phyloP scores from a whole-genome alignment of 345 rosid species.

The Populus euphratica region DNA sequence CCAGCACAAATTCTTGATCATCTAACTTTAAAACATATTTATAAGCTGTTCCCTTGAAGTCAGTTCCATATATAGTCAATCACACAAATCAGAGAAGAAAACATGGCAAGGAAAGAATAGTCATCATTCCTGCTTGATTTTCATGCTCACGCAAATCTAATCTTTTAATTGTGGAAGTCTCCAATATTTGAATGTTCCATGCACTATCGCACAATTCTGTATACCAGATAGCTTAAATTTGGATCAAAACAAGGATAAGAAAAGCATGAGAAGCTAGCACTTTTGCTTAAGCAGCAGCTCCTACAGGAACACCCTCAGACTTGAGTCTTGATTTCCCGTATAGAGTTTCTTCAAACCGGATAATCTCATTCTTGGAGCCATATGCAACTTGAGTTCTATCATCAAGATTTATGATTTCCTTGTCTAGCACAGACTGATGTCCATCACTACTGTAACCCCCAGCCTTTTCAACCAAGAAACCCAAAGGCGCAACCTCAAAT shows the following conservation, averaged over 20 bases:
- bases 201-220: constrained; percentile 1
- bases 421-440: constrained; percentile 60
- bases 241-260: background rate
- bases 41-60: background rate
- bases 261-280: background rate
- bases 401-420: constrained; percentile 60
- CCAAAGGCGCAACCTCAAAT: constrained; percentile 89
- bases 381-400: constrained; percentile 97
- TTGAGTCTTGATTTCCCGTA: constrained; percentile 86
- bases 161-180: background rate
- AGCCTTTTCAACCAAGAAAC: constrained; percentile 75
- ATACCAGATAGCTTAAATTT: background rate
- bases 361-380: constrained; percentile 89
- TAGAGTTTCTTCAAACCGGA: constrained; percentile 83
- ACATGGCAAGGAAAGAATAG: background rate
- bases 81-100: background rate
- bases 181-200: background rate
- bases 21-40: background rate
- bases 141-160: constrained; percentile 1
- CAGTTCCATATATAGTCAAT: background rate
- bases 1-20: background rate
- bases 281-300: constrained; percentile 19
- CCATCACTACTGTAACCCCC: constrained; percentile 96
- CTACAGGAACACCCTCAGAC: constrained; percentile 49
- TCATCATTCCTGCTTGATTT: background rate